Conservation (phyloP, 192 early-diverging fungal species). For the Mortierella alpina region DNA sequence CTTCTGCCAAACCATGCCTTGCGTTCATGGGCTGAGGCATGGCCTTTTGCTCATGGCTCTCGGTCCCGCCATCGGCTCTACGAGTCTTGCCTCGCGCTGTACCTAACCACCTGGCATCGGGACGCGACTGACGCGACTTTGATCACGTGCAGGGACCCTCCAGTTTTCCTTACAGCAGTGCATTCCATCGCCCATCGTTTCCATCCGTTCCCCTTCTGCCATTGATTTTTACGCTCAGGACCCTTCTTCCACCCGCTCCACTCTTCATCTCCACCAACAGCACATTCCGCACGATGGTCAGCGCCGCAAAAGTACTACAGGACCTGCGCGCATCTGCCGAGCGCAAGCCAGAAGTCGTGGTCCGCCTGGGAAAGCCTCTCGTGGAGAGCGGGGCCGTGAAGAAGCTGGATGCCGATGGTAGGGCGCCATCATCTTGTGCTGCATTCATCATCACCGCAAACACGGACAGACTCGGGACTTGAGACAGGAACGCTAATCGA, state of each 20-base stretch:
- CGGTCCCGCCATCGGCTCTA: no score
- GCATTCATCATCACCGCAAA: constrained; percentile 1
- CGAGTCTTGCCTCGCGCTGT: no score
- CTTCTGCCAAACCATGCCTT: no score
- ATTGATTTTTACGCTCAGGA: no score
- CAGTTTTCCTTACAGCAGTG: no score
- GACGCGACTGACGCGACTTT: no score
- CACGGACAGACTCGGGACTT: background rate
- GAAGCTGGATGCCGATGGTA: constrained; percentile 60
- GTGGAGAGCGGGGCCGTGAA: constrained; percentile 38
- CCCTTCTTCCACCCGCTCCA: background rate
- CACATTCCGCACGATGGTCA: constrained; percentile 28
- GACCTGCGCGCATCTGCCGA: constrained; percentile 58
- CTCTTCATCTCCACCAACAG: background rate
- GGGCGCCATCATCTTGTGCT: background rate
- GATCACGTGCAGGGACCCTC: constrained; percentile 8
- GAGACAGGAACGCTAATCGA: background rate
- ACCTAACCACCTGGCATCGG: no score
- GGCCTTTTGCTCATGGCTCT: no score
- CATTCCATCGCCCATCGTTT: background rate
- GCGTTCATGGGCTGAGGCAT: no score
- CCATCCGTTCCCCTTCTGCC: background rate
- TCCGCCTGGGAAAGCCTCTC: constrained; percentile 52
- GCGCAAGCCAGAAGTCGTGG: constrained; percentile 58
- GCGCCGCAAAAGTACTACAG: constrained; percentile 56